Conservation (phyloP, 1,139 yeast genomes). For the Martiniozyma asiatica region DNA sequence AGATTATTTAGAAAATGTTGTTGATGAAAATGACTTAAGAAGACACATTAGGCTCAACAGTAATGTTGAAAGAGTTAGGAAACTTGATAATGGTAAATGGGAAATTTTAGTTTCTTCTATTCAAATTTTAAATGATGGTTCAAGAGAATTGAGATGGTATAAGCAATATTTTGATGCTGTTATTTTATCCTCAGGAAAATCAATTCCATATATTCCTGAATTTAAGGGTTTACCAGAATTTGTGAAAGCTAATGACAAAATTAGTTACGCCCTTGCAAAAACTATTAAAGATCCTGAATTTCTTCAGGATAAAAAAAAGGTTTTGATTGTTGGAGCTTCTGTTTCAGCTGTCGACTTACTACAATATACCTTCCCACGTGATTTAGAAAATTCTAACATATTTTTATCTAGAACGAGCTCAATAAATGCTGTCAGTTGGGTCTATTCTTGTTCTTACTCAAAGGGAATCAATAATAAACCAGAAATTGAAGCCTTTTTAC, state of each 20-base stretch:
- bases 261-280: slow-evolving; percentile 1
- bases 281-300: slow-evolving; percentile 19
- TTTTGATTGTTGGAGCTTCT: slow-evolving; percentile 39
- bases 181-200: slow-evolving; percentile 33
- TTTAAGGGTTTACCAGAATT: slow-evolving; percentile 31
- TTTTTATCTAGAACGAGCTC: slow-evolving; percentile 6
- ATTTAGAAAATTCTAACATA: not conserved
- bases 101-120: slow-evolving; percentile 7
- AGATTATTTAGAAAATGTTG: slow-evolving; percentile 21
- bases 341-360: slow-evolving; percentile 39
- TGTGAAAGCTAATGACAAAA: slow-evolving; percentile 17
- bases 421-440: slow-evolving; percentile 5
- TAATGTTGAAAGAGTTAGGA: slow-evolving; percentile 27
- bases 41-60: slow-evolving; percentile 29
- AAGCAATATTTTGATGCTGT: slow-evolving; percentile 31
- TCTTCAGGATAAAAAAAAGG: slow-evolving; percentile 33
- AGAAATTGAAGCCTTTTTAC: slow-evolving; percentile 10
- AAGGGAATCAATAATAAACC: slow-evolving; percentile 8
- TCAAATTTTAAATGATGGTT: slow-evolving; percentile 3
- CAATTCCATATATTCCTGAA: slow-evolving; percentile 34
- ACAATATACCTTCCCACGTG: slow-evolving; percentile 35
- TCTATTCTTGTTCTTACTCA: slow-evolving; percentile 2
- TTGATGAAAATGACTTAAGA: slow-evolving; percentile 20
- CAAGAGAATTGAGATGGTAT: slow-evolving; percentile 22
- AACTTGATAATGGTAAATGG: slow-evolving; percentile 14